phyloP scores from a whole-genome alignment of 2,329 filamentous ascomycete genomes.

The Hypoxylon sp. region DNA sequence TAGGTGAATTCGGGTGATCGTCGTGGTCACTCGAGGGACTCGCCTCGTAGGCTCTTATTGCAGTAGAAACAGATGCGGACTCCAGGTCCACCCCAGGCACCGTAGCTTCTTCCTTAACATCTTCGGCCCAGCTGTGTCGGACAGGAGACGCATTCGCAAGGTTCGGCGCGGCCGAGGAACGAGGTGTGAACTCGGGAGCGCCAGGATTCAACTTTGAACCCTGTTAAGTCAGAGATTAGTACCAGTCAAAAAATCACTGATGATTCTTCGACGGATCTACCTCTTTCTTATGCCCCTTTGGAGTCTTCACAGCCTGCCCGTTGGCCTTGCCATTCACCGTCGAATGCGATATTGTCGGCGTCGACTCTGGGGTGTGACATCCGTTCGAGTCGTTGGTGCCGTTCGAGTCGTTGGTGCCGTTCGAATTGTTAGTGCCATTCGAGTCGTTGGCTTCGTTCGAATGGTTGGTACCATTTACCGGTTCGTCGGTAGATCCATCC shows the following conservation, averaged over 20 bases:
- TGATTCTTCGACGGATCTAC: constrained; percentile 59
- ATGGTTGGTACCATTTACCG: constrained; percentile 22
- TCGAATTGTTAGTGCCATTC: constrained; percentile 5
- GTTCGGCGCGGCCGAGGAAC: constrained; percentile 46
- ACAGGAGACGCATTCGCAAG: constrained; percentile 34
- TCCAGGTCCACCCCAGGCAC: constrained; percentile 25
- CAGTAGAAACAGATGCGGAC: constrained; percentile 39
- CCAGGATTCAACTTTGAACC: constrained; percentile 66
- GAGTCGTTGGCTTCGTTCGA: too few species aligned
- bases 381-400: constrained; percentile 14
- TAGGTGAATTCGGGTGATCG: constrained; percentile 34
- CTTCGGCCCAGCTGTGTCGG: constrained; percentile 48
- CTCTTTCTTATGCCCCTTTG: constrained; percentile 60
- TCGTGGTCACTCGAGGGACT: constrained; percentile 34
- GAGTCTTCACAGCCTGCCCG: constrained; percentile 49
- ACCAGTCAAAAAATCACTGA: constrained; percentile 57
- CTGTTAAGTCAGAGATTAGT: constrained; percentile 59
- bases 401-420: constrained; percentile 4
- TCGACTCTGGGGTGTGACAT: constrained; percentile 15
- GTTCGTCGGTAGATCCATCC: constrained; percentile 35
- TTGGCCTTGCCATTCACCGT: constrained; percentile 43
- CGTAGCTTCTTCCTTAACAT: constrained; percentile 43
- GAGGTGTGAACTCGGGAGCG: constrained; percentile 67
- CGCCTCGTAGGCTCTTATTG: constrained; percentile 26
- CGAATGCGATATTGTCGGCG: constrained; percentile 27